These are phyloP conservation scores for Diaporthe amygdali DNA, from an alignment of 2,329 filamentous ascomycete species.

Conservation along the genomic window DNA sequence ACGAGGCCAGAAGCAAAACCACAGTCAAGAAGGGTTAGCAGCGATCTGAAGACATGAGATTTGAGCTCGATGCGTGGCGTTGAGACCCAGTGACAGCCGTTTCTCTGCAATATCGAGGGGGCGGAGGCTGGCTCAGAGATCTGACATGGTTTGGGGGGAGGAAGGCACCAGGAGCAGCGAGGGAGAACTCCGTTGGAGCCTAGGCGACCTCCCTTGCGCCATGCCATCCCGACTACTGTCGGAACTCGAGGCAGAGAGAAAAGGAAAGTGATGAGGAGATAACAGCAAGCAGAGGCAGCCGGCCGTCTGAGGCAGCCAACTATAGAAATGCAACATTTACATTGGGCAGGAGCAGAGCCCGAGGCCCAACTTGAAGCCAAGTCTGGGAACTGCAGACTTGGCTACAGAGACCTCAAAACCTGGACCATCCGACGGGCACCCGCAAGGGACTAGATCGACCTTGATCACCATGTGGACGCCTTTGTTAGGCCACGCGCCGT, in stretches of 20 bases:
- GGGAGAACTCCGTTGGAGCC: slow-evolving; percentile 7
- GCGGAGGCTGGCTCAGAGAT: neutral
- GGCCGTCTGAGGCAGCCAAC: neutral
- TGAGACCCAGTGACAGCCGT: slow-evolving; percentile 8
- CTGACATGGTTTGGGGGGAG: neutral
- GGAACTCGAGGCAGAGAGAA: neutral
- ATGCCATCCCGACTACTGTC: slow-evolving; percentile 1
- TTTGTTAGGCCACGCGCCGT: neutral
- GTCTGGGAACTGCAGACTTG: neutral
- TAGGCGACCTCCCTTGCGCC: neutral
- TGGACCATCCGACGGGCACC: neutral
- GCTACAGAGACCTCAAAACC: neutral
- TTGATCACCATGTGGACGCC: neutral
- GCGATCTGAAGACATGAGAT: neutral
- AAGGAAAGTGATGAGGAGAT: neutral
- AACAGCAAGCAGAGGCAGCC: neutral
- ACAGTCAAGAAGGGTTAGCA: neutral
- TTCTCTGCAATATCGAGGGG: slow-evolving; percentile 1
- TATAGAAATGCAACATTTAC: neutral
- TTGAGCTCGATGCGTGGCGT: neutral
- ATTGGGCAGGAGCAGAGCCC: neutral
- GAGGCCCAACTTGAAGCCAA: neutral
- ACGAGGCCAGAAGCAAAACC: slow-evolving; percentile 1
- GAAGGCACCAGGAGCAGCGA: neutral
- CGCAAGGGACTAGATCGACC: neutral